Evolutionary conservation across 164 flowering plant species (phyloP), one percentile per base, ranked within the genome.

Genomic region (Umbellularia californica): DNA sequence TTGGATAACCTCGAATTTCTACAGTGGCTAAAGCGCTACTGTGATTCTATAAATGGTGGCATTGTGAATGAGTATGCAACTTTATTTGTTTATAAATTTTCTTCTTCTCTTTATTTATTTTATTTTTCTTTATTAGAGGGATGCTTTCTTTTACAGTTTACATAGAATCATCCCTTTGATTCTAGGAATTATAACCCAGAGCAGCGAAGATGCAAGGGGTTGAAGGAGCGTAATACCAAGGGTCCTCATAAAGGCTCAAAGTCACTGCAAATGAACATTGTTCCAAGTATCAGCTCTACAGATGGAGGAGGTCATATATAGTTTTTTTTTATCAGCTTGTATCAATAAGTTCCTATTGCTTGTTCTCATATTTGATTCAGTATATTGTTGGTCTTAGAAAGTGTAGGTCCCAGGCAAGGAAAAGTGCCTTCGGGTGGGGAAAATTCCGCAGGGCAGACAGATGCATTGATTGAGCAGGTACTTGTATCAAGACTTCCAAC

Each of bases 21-120:
- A 41, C 99, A 95, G 71, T 95, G 99, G 99, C 84, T 95, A 74
- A 95, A 95, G 77, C 97, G 90, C 51, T 91, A 91, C 73, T 95
- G 99, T 80, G 98, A 95, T 77, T 90, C 97, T 55, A 76, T 93
- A 64, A 95, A 89, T 82, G 97, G 97, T 70, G 99, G 97, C 83
- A 87, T 95, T 33, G 88, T 88, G 87, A 93, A 90, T 72, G 92
- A 93, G 99, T 95, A 90, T 65, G 85, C 70, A 69, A 35, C 58
- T 65, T 20, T 55, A 20, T 55, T 55, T 5, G 1, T 19, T 13
- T 55, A 14, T 19, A 15, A 15, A 15, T 5, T 55, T 52, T 72
- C 47, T 64, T 2, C 19, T 23, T 4, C 64, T 28, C 24, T 30
- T 60, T 13, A 23, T 64, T 5, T 64, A 25, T 25, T 64, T 66